Percentiles rank a stretch among this genome's conserved stretches.
These are phyloP conservation scores for Infundibulicybe gibba DNA, from an alignment of 768 basidiomycete genomes.

Conservation along the genomic window DNA sequence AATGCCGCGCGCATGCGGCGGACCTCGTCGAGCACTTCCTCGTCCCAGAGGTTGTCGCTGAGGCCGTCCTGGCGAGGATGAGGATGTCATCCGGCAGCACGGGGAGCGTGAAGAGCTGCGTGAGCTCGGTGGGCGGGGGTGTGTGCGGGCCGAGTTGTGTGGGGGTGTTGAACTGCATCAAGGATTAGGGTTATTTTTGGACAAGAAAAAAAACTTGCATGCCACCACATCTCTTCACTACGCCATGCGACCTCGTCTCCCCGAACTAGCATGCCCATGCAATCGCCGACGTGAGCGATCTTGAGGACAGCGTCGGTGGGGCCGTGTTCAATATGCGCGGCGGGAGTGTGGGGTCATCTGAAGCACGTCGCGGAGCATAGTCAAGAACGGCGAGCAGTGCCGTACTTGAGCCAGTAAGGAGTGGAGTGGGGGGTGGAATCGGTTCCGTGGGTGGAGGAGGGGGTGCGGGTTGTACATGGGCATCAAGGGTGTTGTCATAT, in stretches of 20 bases:
- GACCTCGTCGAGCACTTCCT: constrained; percentile 83
- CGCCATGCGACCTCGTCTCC: constrained; percentile 79
- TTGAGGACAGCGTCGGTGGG: constrained; percentile 58
- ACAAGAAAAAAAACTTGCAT: constrained; percentile 34
- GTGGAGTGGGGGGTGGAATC: constrained; percentile 13
- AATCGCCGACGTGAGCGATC: constrained; percentile 85
- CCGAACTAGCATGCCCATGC: constrained; percentile 84
- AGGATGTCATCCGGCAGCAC: constrained; percentile 72
- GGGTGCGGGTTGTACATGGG: constrained; percentile 45
- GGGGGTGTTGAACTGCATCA: constrained; percentile 36
- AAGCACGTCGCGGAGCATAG: constrained; percentile 21
- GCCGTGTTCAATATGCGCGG: constrained; percentile 2
- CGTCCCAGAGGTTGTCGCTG: constrained; percentile 86
- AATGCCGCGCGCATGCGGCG: constrained; percentile 42
- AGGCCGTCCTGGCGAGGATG: constrained; percentile 82
- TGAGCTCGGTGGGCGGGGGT: constrained; percentile 17
- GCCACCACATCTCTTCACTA: constrained; percentile 93
- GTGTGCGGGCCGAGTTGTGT: constrained; percentile 36
- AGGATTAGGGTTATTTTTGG: neutral
- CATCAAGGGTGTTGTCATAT: constrained; percentile 61
- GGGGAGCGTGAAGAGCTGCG: constrained; percentile 66
- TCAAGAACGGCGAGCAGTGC: constrained; percentile 65
- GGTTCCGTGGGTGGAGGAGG: constrained; percentile 6
- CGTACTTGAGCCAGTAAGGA: constrained; percentile 63
- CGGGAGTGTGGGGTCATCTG: neutral